These are phyloP conservation scores for Liriodendron chinense DNA, from an alignment of 164 flowering plant species.

Conservation along the genomic window DNA sequence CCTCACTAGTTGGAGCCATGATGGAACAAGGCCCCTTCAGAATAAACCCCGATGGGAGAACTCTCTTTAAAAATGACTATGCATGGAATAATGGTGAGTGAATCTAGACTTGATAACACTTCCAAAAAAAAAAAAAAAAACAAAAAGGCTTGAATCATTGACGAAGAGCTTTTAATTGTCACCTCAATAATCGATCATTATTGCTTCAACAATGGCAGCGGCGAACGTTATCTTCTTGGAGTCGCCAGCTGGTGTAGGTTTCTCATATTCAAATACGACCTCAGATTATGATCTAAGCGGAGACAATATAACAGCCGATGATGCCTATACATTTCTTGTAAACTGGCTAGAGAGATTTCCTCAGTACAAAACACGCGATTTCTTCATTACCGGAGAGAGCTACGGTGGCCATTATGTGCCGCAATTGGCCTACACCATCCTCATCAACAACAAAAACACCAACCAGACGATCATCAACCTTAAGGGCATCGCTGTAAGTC, in stretches of 20 bases:
- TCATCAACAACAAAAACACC: constrained; percentile 37
- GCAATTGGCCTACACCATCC: no score
- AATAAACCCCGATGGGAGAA: constrained; percentile 28
- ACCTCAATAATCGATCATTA: no score
- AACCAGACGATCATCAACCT: constrained; percentile 43
- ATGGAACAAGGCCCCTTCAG: constrained; percentile 37
- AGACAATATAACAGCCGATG: constrained; percentile 33
- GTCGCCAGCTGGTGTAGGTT: constrained; percentile 8
- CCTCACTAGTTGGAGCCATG: constrained; percentile 40
- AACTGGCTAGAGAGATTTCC: constrained; percentile 65
- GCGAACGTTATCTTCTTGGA: constrained; percentile 6
- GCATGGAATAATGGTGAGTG: constrained; percentile 32
- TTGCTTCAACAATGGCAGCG: no score
- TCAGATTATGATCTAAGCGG: not conserved
- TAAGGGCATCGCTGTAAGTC: constrained; percentile 25
- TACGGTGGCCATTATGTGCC: constrained; percentile 57
- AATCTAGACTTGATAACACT: not conserved
- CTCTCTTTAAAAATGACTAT: constrained; percentile 22
- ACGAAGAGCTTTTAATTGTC: no score
- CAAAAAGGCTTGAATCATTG: no score
- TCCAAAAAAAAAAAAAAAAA: not conserved
- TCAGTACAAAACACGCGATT: constrained; percentile 36
- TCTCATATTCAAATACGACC: constrained; percentile 1
- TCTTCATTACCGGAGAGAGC: constrained; percentile 69
- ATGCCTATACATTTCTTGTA: constrained; percentile 56